Evolutionary conservation across 371 early-diverging fungal genomes (phyloP).

Genomic region (Batkoa obscura): DNA sequence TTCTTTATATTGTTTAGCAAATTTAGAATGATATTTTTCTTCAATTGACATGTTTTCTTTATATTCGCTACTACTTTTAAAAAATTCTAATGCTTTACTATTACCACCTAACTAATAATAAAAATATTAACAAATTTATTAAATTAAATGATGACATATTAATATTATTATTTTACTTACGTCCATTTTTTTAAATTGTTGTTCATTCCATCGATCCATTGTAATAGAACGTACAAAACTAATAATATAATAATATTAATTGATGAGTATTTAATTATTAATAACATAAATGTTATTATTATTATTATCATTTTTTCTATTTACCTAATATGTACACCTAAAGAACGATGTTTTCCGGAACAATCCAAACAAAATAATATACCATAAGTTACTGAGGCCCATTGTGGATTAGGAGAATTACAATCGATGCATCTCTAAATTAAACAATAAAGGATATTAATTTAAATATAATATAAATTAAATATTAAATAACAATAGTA

Average conservation of each 20-base stretch:
- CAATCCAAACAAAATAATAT: constrained; percentile 96
- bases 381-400: constrained; percentile 92
- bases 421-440: constrained; percentile 61
- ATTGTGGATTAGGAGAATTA: constrained; percentile 62
- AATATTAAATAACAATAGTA: not conserved
- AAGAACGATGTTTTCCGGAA: constrained; percentile 77
- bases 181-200: constrained; percentile 84
- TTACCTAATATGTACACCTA: constrained; percentile 85
- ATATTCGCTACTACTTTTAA: constrained; percentile 70
- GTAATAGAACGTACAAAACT: constrained; percentile 93
- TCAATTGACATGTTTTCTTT: constrained; percentile 50
- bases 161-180: too few species aligned
- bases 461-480: too few species aligned
- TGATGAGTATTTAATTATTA: not conserved
- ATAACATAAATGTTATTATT: too few species aligned
- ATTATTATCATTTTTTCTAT: not conserved
- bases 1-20: constrained; percentile 74
- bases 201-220: constrained; percentile 97
- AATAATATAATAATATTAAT: not conserved
- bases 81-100: constrained; percentile 64
- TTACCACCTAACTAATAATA: constrained; percentile 71
- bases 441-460: too few species aligned
- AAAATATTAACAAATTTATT: not conserved
- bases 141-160: not conserved
- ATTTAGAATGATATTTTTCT: constrained; percentile 69